Evolutionary conservation across 352 stramenopile species (phyloP).

Genomic region (Pythium guiyangense): DNA sequence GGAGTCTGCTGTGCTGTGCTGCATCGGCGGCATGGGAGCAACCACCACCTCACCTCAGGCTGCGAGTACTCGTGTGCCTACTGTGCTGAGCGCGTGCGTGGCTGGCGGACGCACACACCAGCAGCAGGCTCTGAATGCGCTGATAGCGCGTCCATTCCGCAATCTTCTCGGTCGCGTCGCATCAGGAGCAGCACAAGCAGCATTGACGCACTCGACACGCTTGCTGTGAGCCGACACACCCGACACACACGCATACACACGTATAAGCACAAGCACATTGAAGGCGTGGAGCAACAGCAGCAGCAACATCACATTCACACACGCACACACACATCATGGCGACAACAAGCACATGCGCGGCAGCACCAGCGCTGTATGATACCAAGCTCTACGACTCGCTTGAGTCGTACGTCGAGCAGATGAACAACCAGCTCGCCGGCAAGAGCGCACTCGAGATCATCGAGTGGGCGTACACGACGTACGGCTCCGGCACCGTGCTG

Average conservation of each 20-base stretch:
- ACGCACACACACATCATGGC: neutral
- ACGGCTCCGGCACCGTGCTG: constrained; percentile 56
- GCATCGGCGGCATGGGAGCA: constrained; percentile 1
- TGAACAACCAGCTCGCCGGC: constrained; percentile 50
- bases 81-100: too few relatives aligned
- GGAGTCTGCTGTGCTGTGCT: too few relatives aligned
- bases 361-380: constrained; percentile 19
- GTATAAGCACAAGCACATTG: too few relatives aligned
- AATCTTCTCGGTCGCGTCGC: constrained; percentile 4
- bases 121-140: constrained; percentile 5
- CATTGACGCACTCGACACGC: too few relatives aligned
- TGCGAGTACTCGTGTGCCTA: too few relatives aligned
- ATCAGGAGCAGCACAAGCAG: neutral
- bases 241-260: too few relatives aligned
- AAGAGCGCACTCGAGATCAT: constrained; percentile 65
- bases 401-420: constrained; percentile 53
- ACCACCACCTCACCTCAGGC: constrained; percentile 1
- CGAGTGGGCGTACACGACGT: constrained; percentile 65
- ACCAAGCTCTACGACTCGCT: constrained; percentile 44
- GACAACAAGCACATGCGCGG: neutral
- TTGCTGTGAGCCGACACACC: too few relatives aligned
- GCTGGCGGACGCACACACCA: too few relatives aligned
- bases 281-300: constrained; percentile 1
- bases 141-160: constrained; percentile 5
- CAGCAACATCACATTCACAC: neutral